phyloP scores from a whole-genome alignment of 2,329 filamentous ascomycete genomes.

The Tolypocladium tundrense region DNA sequence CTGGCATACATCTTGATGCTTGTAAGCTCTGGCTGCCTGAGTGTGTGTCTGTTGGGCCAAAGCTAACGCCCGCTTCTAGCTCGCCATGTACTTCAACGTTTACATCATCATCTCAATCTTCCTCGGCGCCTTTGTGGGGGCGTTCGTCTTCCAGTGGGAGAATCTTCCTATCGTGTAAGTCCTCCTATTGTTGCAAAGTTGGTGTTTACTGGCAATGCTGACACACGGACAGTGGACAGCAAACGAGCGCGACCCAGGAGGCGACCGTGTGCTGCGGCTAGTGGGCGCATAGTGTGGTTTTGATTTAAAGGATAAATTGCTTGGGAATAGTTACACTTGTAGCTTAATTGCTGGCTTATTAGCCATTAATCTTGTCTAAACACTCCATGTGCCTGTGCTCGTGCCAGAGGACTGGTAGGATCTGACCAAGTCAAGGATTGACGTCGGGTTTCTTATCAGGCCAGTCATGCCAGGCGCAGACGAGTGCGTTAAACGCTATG shows the following conservation, averaged over 20 bases:
- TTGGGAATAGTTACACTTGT: background rate
- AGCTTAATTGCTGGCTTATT: background rate
- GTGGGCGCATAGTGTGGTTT: background rate
- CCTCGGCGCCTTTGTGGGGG: constrained; percentile 62
- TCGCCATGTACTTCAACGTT: constrained; percentile 54
- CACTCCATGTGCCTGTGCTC: no score
- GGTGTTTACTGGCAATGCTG: background rate
- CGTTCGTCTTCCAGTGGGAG: constrained; percentile 67
- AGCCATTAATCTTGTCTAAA: background rate
- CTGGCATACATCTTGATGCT: constrained; percentile 75
- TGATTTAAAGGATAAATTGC: background rate
- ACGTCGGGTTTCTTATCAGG: background rate
- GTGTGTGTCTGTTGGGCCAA: background rate
- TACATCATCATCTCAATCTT: constrained; percentile 78
- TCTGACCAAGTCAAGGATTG: background rate
- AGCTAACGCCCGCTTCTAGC: constrained; percentile 9
- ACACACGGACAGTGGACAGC: constrained; percentile 5
- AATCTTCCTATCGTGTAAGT: constrained; percentile 23
- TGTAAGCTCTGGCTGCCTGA: constrained; percentile 8
- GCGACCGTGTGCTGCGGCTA: constrained; percentile 31
- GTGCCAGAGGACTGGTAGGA: background rate
- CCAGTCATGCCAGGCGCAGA: no score
- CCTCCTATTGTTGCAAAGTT: background rate
- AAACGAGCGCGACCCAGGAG: constrained; percentile 25
- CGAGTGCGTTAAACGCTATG: no score